Percentiles rank a stretch among this genome's conserved stretches.
Conservation (phyloP, 1,139 yeast genomes). For the Yamadazyma sp. region DNA sequence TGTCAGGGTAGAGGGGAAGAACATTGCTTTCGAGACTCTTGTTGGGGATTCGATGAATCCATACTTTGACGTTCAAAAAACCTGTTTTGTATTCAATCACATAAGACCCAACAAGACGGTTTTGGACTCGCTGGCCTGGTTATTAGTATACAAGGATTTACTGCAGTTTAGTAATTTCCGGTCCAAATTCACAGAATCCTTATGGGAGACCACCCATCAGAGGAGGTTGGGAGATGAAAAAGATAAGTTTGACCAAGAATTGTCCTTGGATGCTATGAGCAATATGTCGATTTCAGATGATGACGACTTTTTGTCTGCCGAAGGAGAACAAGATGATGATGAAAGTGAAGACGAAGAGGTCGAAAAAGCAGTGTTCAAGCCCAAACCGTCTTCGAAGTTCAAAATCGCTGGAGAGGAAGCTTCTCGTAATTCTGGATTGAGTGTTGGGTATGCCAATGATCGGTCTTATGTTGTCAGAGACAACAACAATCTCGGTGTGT, state of each 20-base stretch:
- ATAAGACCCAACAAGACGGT: constrained; percentile 24
- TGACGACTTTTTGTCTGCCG: constrained; percentile 16
- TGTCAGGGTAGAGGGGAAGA: constrained; percentile 36
- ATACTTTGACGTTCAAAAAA: constrained; percentile 56
- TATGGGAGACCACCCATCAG: constrained; percentile 63
- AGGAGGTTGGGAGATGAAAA: constrained; percentile 41
- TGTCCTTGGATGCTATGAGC: constrained; percentile 27
- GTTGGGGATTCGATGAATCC: constrained; percentile 60
- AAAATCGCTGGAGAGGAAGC: constrained; percentile 1
- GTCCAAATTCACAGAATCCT: constrained; percentile 45
- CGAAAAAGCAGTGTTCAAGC: constrained; percentile 14
- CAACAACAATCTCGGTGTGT: constrained; percentile 74
- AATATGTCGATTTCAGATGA: constrained; percentile 30
- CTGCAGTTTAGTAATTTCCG: constrained; percentile 53
- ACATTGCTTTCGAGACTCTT: constrained; percentile 38
- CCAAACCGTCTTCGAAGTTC: not conserved
- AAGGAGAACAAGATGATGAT: constrained; percentile 16
- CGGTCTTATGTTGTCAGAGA: constrained; percentile 81
- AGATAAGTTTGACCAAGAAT: constrained; percentile 18
- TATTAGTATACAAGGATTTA: constrained; percentile 51
- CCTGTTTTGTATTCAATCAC: constrained; percentile 68
- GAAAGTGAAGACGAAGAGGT: constrained; percentile 16
- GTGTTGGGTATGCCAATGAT: constrained; percentile 69
- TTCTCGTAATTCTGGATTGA: constrained; percentile 53
- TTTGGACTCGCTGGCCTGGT: constrained; percentile 55